Percentiles rank a stretch among this genome's conserved stretches.
Conservation (phyloP, 176 grass and related monocot genomes). For the Cymbopogon citratus region DNA sequence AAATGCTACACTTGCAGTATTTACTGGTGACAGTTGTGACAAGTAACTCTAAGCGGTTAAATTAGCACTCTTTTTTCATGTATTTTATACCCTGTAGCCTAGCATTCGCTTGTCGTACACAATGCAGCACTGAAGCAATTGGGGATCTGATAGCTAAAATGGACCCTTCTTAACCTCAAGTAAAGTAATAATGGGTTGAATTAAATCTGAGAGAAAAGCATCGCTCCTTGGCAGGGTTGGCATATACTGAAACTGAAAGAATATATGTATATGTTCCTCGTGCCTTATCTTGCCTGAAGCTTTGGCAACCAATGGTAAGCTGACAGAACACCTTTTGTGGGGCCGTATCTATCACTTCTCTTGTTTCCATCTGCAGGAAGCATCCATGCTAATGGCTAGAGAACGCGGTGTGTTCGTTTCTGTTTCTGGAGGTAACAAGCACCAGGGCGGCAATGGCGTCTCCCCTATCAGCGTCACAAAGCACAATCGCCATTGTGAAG, state of each 20-base stretch:
- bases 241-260: constrained; percentile 42
- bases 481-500: not conserved
- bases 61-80: not conserved
- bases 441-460: constrained; percentile 31
- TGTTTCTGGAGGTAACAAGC: not conserved
- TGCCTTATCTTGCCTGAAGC: constrained; percentile 40
- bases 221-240: not conserved
- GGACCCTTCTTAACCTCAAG: not conserved
- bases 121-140: not conserved
- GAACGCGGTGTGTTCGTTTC: not conserved
- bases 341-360: constrained; percentile 34
- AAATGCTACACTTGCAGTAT: not conserved
- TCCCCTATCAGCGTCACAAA: constrained; percentile 13
- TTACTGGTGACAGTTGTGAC: not conserved
- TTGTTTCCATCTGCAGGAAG: not conserved
- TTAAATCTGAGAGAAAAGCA: not conserved
- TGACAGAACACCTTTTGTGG: constrained; percentile 19
- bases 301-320: constrained; percentile 39
- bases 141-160: not conserved
- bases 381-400: not conserved
- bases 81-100: not conserved
- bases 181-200: not conserved
- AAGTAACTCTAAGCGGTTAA: not conserved
- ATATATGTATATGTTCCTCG: constrained; percentile 16
- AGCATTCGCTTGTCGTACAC: not conserved